phyloP scores from a whole-genome alignment of 805 yeast species.

The Starmera caribaea region DNA sequence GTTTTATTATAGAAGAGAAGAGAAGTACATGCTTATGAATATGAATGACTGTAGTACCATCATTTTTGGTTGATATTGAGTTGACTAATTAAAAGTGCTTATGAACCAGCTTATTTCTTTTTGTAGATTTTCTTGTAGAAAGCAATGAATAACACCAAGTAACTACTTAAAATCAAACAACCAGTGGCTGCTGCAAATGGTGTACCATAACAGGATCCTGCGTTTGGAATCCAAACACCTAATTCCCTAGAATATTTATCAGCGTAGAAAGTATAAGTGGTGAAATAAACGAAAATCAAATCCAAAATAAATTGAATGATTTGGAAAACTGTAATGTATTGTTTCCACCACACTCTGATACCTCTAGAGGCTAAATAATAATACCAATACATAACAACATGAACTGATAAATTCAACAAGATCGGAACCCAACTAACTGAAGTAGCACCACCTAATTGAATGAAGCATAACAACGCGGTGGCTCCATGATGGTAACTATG shows the following conservation, averaged over 20 bases:
- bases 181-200: constrained; percentile 92
- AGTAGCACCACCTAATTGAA: constrained; percentile 84
- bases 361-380: constrained; percentile 90
- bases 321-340: constrained; percentile 96
- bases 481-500: constrained; percentile 99
- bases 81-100: too few relatives aligned
- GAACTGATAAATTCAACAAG: constrained; percentile 80
- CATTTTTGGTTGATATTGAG: too few relatives aligned
- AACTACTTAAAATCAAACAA: constrained; percentile 77
- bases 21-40: too few relatives aligned
- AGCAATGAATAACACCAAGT: constrained; percentile 81
- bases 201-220: constrained; percentile 84
- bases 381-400: constrained; percentile 96
- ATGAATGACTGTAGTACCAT: too few relatives aligned
- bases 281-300: constrained; percentile 84
- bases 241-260: constrained; percentile 39
- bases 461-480: constrained; percentile 88
- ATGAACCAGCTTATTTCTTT: constrained; percentile 21
- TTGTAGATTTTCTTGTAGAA: constrained; percentile 86
- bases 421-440: constrained; percentile 95
- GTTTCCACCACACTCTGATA: constrained; percentile 98
- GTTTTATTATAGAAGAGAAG: too few relatives aligned
- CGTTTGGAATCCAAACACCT: constrained; percentile 53
- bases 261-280: constrained; percentile 86
- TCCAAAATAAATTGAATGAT: constrained; percentile 89